A percentile compares a stretch with the other conserved stretches of the same genome.
Evolutionary conservation across 23 red algal species (phyloP).

Genomic region (Gracilaria vermiculophylla): DNA sequence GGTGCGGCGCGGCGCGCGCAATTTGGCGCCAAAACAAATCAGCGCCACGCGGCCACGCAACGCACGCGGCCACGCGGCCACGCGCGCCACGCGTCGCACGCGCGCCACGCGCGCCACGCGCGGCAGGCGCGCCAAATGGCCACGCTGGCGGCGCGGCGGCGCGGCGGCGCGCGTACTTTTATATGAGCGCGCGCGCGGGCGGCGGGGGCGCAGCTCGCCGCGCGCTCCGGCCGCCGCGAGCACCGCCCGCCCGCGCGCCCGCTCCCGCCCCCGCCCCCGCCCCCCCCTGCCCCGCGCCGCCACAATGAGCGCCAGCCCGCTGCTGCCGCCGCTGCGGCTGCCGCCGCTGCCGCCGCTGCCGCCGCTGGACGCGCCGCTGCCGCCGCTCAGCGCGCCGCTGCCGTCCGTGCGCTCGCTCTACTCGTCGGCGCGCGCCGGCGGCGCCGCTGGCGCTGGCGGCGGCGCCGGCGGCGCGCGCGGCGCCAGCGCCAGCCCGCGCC

Average conservation of each 20-base stretch:
- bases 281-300: neutral
- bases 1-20: neutral
- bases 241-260: neutral
- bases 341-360: conserved; percentile 12
- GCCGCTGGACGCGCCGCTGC: neutral
- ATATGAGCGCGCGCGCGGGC: neutral
- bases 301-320: neutral
- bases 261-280: neutral
- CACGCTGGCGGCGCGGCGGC: neutral
- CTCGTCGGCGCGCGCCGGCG: neutral
- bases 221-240: neutral
- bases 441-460: neutral
- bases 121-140: neutral
- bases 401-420: conserved; percentile 13
- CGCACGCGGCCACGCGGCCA: neutral
- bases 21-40: neutral
- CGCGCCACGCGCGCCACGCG: neutral
- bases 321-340: conserved; percentile 15
- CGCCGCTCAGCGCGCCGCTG: neutral
- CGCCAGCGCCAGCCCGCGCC: too few relatives aligned
- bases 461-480: neutral
- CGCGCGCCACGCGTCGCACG: neutral
- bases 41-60: neutral
- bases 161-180: too few relatives aligned
- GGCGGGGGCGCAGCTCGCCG: neutral